Conservation (phyloP, 768 basidiomycete genomes). For the Boletales sp. region DNA sequence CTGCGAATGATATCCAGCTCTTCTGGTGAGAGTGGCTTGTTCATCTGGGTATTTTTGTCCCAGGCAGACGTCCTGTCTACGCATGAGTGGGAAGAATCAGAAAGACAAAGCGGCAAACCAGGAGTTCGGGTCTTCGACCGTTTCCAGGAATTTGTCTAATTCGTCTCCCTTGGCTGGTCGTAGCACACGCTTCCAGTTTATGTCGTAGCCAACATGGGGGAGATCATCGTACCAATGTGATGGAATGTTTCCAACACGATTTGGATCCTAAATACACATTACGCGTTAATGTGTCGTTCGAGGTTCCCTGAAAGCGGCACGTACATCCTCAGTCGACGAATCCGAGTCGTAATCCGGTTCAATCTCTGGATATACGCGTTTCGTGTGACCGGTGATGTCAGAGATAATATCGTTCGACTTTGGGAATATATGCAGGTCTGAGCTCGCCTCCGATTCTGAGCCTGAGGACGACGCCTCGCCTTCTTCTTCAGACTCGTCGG, state of each 20-base stretch:
- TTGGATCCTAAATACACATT: conserved; percentile 62
- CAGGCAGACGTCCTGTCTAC: conserved; percentile 79
- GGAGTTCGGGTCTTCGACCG: conserved; percentile 85
- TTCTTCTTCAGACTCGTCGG: conserved; percentile 33
- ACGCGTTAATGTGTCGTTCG: conserved; percentile 3
- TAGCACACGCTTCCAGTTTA: conserved; percentile 90
- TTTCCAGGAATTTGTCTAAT: conserved; percentile 92
- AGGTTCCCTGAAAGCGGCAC: conserved; percentile 25
- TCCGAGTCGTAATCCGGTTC: conserved; percentile 90
- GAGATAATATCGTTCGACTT: conserved; percentile 69
- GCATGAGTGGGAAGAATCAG: not conserved
- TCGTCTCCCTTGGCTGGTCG: conserved; percentile 95
- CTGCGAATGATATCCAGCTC: conserved; percentile 94
- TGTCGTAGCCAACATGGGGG: conserved; percentile 97
- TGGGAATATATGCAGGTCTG: conserved; percentile 56
- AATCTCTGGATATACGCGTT: conserved; percentile 83
- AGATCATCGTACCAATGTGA: conserved; percentile 99
- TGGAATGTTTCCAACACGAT: conserved; percentile 91
- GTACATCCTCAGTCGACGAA: conserved; percentile 87
- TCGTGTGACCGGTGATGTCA: conserved; percentile 79
- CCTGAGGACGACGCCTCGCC: conserved; percentile 31
- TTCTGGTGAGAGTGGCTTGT: conserved; percentile 82
- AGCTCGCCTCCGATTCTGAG: conserved; percentile 33
- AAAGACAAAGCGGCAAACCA: conserved; percentile 55
- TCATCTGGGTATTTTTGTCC: conserved; percentile 81